phyloP scores from a whole-genome alignment of 148 eudicot genomes.

The Euryodendron excelsum region DNA sequence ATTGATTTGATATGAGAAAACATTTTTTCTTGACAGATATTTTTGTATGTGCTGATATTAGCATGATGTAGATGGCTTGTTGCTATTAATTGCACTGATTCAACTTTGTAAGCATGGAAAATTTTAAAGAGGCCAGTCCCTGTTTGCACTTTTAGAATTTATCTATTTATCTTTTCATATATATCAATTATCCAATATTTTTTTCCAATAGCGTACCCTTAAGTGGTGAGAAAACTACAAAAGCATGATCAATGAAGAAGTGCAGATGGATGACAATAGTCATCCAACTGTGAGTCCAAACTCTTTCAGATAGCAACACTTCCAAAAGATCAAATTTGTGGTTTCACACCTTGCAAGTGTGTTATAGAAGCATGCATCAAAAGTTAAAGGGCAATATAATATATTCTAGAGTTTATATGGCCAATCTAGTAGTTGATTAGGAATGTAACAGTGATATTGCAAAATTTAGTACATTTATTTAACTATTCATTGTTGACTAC shows the following conservation, averaged over 20 bases:
- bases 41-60: not conserved
- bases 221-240: not conserved
- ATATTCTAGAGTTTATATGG: not conserved
- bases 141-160: too few relatives aligned
- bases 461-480: not conserved
- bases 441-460: not conserved
- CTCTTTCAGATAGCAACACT: not conserved
- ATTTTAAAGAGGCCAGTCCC: too few relatives aligned
- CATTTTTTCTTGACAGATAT: not conserved
- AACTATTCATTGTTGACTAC: conserved; percentile 21
- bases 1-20: not conserved
- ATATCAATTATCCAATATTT: not conserved
- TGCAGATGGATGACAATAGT: not conserved
- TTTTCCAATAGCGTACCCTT: not conserved
- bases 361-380: not conserved
- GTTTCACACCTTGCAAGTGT: too few relatives aligned
- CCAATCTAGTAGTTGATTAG: not conserved
- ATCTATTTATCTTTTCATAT: too few relatives aligned
- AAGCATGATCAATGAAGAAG: not conserved
- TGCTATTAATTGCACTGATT: not conserved
- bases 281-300: not conserved
- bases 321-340: not conserved
- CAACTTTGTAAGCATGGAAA: not conserved
- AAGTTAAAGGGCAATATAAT: too few relatives aligned
- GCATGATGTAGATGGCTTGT: not conserved